These are phyloP conservation scores for Erucastrum elatum DNA, from an alignment of 345 rosid genomes.

Conservation along the genomic window DNA sequence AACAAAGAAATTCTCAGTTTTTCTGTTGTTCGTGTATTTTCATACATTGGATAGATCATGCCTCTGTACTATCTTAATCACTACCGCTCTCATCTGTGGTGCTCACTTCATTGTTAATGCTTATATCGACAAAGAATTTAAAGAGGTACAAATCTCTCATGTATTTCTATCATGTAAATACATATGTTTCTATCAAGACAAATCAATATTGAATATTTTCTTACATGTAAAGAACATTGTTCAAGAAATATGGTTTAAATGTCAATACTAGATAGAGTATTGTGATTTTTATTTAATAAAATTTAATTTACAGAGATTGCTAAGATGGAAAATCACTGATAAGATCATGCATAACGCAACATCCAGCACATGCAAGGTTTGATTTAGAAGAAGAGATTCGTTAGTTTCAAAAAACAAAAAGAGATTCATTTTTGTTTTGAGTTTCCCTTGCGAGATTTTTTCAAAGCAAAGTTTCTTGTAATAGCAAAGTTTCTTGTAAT, in stretches of 20 bases:
- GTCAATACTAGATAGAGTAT: background rate
- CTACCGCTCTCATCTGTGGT: slow-evolving; percentile 51
- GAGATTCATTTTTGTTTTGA: background rate
- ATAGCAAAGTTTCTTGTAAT: background rate
- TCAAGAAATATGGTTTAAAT: background rate
- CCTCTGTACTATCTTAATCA: slow-evolving; percentile 52
- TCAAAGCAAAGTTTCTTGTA: background rate
- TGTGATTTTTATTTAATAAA: background rate
- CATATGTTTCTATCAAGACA: background rate
- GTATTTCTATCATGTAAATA: background rate
- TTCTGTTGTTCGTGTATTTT: no score
- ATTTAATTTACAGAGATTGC: slow-evolving; percentile 50
- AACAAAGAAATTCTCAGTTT: background rate
- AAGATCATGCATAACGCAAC: slow-evolving; percentile 39
- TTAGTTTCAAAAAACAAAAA: background rate
- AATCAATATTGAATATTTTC: background rate
- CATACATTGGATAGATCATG: slow-evolving; percentile 47
- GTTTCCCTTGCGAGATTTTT: background rate
- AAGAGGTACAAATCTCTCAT: slow-evolving; percentile 46
- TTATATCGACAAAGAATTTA: slow-evolving; percentile 48
- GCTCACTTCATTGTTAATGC: slow-evolving; percentile 62
- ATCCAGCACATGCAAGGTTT: slow-evolving; percentile 60
- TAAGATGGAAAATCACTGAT: slow-evolving; percentile 46
- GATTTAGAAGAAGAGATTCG: slow-evolving; percentile 3
- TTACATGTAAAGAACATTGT: background rate